Conservation (phyloP, 805 yeast species). For the Kodamaea hsintzibuensis region DNA sequence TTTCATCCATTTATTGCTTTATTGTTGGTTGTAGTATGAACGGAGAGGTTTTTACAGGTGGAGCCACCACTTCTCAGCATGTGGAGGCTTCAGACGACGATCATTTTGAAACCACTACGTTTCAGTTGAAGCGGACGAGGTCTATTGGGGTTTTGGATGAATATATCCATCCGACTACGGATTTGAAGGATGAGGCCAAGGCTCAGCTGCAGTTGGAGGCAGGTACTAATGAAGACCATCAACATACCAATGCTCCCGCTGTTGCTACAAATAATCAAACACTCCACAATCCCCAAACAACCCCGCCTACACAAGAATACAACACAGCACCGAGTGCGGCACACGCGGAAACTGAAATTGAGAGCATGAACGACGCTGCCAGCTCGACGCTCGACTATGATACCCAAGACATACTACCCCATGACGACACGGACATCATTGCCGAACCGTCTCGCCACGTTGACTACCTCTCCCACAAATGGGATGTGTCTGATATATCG, state of each 20-base stretch:
- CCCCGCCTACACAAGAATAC: conserved; percentile 1
- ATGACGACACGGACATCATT: conserved; percentile 80
- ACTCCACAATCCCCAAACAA: not conserved
- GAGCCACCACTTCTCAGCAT: conserved; percentile 64
- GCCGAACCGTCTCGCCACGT: conserved; percentile 88
- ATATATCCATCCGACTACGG: conserved; percentile 46
- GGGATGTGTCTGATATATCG: conserved; percentile 93
- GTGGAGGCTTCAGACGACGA: conserved; percentile 71
- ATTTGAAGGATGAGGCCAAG: not conserved
- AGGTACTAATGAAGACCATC: not conserved
- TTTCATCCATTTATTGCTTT: not conserved
- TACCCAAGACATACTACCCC: conserved; percentile 51
- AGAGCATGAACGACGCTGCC: not conserved
- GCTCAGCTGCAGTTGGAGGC: not conserved
- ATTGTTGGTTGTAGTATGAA: conserved; percentile 6
- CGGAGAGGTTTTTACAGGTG: conserved; percentile 47
- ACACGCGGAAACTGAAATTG: not conserved
- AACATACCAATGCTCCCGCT: not conserved
- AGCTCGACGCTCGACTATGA: conserved; percentile 8
- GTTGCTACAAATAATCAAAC: not conserved
- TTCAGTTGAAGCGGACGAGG: conserved; percentile 76
- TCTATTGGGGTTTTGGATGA: conserved; percentile 80
- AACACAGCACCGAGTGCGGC: not conserved
- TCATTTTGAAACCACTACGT: conserved; percentile 69
- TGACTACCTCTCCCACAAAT: conserved; percentile 90